Percentiles rank a stretch among this genome's conserved stretches.
Conservation (phyloP, 192 early-diverging fungal genomes). For the Ramicandelaber brevisporus region DNA sequence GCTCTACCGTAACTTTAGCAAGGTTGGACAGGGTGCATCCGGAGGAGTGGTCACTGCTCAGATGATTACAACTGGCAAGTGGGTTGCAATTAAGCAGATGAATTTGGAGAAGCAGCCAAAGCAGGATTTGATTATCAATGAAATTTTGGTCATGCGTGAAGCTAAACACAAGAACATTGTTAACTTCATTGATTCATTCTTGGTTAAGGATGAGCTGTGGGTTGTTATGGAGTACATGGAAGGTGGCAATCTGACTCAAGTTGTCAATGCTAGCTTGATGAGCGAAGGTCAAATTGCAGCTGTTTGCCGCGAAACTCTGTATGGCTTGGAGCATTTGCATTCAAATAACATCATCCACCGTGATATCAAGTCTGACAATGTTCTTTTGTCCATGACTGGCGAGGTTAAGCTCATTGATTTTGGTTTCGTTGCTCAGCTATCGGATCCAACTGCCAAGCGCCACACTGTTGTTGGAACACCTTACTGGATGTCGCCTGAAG, state of each 20-base stretch:
- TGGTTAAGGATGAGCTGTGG: constrained; percentile 70
- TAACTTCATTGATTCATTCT: constrained; percentile 71
- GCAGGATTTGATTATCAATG: constrained; percentile 88
- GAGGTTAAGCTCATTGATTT: constrained; percentile 77
- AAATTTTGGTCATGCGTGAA: constrained; percentile 75
- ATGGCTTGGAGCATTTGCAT: constrained; percentile 50
- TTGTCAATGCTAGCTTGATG: constrained; percentile 72
- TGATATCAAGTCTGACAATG: constrained; percentile 68
- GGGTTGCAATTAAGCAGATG: constrained; percentile 94
- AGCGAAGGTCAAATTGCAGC: constrained; percentile 78
- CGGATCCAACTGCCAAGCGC: constrained; percentile 50
- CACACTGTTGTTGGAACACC: constrained; percentile 69
- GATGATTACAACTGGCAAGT: constrained; percentile 25
- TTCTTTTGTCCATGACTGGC: constrained; percentile 44
- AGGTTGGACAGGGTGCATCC: constrained; percentile 88
- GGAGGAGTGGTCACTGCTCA: constrained; percentile 80
- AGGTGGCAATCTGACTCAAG: constrained; percentile 78
- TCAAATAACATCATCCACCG: constrained; percentile 54
- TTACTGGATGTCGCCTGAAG: constrained; percentile 98
- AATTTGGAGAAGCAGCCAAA: constrained; percentile 86
- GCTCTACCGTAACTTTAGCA: constrained; percentile 62
- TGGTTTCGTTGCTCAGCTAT: constrained; percentile 73
- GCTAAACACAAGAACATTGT: constrained; percentile 80
- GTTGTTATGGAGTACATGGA: constrained; percentile 96
- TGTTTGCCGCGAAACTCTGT: constrained; percentile 63